Evolutionary conservation across 106 monocot species (phyloP).

Genomic region (Dendrobium huoshanense): DNA sequence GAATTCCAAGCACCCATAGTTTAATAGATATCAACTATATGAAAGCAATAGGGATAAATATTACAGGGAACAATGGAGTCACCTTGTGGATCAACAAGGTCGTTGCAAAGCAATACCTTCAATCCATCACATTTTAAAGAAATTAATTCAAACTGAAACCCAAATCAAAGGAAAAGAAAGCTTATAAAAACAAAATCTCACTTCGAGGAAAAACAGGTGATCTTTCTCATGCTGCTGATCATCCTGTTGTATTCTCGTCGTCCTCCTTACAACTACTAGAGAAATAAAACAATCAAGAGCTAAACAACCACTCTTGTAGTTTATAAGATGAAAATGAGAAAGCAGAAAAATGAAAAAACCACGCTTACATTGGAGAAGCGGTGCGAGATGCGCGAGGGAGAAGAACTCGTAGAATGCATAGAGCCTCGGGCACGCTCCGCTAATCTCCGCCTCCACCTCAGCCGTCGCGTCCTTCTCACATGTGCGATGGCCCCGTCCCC

Average conservation of each 20-base stretch:
- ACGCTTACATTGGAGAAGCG: slow-evolving; percentile 75
- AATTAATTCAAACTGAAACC: too few relatives aligned
- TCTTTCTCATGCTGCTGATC: slow-evolving; percentile 40
- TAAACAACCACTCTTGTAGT: neutral
- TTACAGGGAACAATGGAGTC: too few relatives aligned
- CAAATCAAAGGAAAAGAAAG: too few relatives aligned
- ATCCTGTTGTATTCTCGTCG: slow-evolving; percentile 48
- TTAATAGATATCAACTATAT: too few relatives aligned
- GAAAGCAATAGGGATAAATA: too few relatives aligned
- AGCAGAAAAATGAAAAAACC: neutral
- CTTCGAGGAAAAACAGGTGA: too few relatives aligned
- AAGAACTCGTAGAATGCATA: slow-evolving; percentile 95
- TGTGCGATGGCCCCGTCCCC: slow-evolving; percentile 74
- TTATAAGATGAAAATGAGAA: neutral
- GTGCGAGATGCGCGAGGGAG: slow-evolving; percentile 73
- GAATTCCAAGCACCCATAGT: too few relatives aligned
- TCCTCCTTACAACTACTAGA: slow-evolving; percentile 59
- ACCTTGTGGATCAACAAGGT: too few relatives aligned
- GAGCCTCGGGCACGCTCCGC: slow-evolving; percentile 55
- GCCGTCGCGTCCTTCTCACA: slow-evolving; percentile 36
- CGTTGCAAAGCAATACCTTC: too few relatives aligned
- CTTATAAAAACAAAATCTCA: too few relatives aligned
- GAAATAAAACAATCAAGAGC: neutral
- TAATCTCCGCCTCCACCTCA: slow-evolving; percentile 57
- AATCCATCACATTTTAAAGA: too few relatives aligned